These are phyloP conservation scores for Ascochyta clinopodiicola DNA, from an alignment of 2,329 filamentous ascomycete genomes.

Conservation along the genomic window DNA sequence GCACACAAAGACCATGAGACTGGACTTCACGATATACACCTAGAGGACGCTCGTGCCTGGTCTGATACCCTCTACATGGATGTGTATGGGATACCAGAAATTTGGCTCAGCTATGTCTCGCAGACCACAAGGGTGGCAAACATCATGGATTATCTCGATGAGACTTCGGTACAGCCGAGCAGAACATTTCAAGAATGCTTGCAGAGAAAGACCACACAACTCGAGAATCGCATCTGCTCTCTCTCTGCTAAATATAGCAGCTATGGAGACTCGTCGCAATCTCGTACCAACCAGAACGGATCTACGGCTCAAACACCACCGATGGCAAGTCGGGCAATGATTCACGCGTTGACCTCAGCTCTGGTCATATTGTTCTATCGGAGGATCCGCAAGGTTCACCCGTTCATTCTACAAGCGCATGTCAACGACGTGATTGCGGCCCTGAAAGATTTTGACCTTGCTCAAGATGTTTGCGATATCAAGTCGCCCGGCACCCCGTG, in stretches of 20 bases:
- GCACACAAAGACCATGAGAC: conserved; percentile 44
- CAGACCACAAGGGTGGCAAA: conserved; percentile 54
- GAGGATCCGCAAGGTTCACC: conserved; percentile 49
- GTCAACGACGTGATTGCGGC: conserved; percentile 32
- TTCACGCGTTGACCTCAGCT: conserved; percentile 50
- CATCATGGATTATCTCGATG: conserved; percentile 25
- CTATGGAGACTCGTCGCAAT: background rate
- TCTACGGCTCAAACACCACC: background rate
- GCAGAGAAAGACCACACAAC: conserved; percentile 17
- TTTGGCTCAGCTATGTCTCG: conserved; percentile 53
- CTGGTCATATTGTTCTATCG: conserved; percentile 54
- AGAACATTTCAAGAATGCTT: conserved; percentile 21
- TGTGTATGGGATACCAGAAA: conserved; percentile 54
- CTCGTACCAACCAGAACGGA: background rate
- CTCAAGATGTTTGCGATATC: conserved; percentile 7
- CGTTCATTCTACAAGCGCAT: conserved; percentile 48
- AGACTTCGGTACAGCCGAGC: conserved; percentile 15
- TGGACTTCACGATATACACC: conserved; percentile 50
- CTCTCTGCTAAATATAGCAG: conserved; percentile 18
- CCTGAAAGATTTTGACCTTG: conserved; percentile 19
- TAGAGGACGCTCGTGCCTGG: conserved; percentile 29
- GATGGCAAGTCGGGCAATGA: conserved; percentile 33
- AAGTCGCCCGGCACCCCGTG: conserved; percentile 23
- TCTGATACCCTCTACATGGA: conserved; percentile 47
- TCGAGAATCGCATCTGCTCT: conserved; percentile 25